These are phyloP conservation scores for Prunella vulgaris DNA, from an alignment of 257 asterid species.

Conservation along the genomic window DNA sequence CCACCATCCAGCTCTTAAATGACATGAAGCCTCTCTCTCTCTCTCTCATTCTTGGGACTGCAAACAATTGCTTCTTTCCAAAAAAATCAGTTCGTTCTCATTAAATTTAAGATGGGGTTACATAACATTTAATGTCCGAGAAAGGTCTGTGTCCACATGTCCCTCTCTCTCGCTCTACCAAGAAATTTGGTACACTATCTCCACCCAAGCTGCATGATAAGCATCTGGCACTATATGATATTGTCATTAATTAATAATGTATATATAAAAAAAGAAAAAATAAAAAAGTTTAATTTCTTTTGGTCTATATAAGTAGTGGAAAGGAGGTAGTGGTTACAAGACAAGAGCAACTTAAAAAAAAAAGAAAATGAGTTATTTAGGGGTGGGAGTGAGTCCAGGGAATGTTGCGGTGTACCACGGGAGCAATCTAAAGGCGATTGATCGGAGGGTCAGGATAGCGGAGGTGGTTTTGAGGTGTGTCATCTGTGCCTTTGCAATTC, in stretches of 20 bases:
- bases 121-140: conserved; percentile 1
- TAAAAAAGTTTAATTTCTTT: too few species aligned
- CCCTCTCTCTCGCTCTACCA: not conserved
- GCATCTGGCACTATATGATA: not conserved
- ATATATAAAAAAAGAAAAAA: too few species aligned
- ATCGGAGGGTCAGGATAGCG: conserved; percentile 53
- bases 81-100: conserved; percentile 16
- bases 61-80: conserved; percentile 37
- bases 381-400: conserved; percentile 93
- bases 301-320: not conserved
- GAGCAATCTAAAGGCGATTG: conserved; percentile 53
- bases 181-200: not conserved
- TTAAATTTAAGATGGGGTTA: conserved; percentile 23
- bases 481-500: conserved; percentile 52
- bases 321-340: too few species aligned
- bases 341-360: too few species aligned
- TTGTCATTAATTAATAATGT: not conserved
- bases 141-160: not conserved
- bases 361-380: conserved; percentile 58
- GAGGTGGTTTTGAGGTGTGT: conserved; percentile 64
- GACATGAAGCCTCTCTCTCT: conserved; percentile 10
- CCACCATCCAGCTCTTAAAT: conserved; percentile 14
- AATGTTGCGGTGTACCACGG: conserved; percentile 72
- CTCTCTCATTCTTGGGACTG: conserved; percentile 10
- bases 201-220: not conserved